These are phyloP conservation scores for Chaetoscypha palmicola DNA, from an alignment of 2,329 filamentous ascomycete species.

Conservation along the genomic window DNA sequence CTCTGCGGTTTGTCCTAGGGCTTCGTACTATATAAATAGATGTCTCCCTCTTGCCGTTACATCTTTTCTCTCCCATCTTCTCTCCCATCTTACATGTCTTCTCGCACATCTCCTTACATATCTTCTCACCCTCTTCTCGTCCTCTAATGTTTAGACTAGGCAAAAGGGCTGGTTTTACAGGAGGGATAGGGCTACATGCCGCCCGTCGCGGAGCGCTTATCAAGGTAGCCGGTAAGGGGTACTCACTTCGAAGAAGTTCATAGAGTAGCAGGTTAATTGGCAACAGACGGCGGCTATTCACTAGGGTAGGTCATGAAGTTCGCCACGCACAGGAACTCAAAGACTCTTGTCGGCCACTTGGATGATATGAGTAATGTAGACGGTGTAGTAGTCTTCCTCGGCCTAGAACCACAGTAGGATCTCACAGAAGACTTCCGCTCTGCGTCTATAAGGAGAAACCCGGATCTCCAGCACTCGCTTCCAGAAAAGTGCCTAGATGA, in stretches of 20 bases:
- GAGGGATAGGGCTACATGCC: not conserved
- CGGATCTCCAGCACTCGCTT: not conserved
- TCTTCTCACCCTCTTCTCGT: slow-evolving; percentile 1
- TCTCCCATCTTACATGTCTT: not conserved
- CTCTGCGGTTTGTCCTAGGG: slow-evolving; percentile 11
- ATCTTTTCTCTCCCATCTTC: slow-evolving; percentile 10
- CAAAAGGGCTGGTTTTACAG: not conserved
- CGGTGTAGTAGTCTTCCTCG: not conserved
- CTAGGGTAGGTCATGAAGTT: not conserved
- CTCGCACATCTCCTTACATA: slow-evolving; percentile 1
- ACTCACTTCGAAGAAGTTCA: not conserved
- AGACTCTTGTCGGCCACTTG: not conserved
- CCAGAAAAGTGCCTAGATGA: not conserved
- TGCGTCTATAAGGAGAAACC: not conserved
- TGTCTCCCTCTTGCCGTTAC: slow-evolving; percentile 13
- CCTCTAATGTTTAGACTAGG: not conserved
- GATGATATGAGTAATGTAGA: not conserved
- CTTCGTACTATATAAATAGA: slow-evolving; percentile 13
- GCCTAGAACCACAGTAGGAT: not conserved
- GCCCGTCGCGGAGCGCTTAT: not conserved
- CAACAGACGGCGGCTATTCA: not conserved
- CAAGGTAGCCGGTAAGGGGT: not conserved
- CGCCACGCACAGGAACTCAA: not conserved
- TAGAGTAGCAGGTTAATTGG: not conserved
- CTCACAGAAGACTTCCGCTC: not conserved